Base-by-base conservation (phyloP, 305 asterid genomes). In the Nicotiana rustica region DNA sequence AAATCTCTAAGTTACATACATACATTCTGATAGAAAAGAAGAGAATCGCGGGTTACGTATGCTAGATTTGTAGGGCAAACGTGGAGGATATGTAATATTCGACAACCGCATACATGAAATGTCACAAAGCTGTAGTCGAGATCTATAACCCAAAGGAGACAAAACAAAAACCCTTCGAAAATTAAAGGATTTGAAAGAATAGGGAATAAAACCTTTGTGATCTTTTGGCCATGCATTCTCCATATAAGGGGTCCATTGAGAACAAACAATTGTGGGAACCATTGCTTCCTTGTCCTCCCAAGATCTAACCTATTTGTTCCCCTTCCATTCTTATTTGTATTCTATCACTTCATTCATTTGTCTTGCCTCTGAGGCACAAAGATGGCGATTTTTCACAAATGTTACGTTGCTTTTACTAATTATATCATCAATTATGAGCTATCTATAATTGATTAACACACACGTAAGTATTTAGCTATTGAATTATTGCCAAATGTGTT, bases 271-370 rank as follows among this genome's bases (percentile, higher is more conserved):
- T 83, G 83, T 83, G 88, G 65, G 88, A 86, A 81, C 47, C 84
- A 81, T 85, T 86, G 60, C 59, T 70, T 70, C 84, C 86, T 79
- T 90, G 91, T 91, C 86, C 84, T 85, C 64, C 87, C 82, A 55
- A 44, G 33, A 66, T 69, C 82, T 57, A 81, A 86, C 88, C 81
- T 85, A 67, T 86, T 83, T 89, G 92, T 87, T 86, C 89, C 17
- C 89, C 77, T 80, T 78, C 12, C 14, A 19, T 75, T 35, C 78
- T 84, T 82, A 36, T 67, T 77, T n/a, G 87, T 90, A 55, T 59
- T 67, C 82, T 79, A 56, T 77, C 69, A 55, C 68, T 71, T 86
- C 78, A 59, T 47, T 66, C 70, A 36, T 81, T 82, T 21, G n/a
- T 57, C 29, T 77, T 55, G 49, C 52, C n/a, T 35, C 1, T 44